These are phyloP conservation scores for Neopestalotiopsis sp. DNA, from an alignment of 2,329 filamentous ascomycete genomes.

Conservation along the genomic window DNA sequence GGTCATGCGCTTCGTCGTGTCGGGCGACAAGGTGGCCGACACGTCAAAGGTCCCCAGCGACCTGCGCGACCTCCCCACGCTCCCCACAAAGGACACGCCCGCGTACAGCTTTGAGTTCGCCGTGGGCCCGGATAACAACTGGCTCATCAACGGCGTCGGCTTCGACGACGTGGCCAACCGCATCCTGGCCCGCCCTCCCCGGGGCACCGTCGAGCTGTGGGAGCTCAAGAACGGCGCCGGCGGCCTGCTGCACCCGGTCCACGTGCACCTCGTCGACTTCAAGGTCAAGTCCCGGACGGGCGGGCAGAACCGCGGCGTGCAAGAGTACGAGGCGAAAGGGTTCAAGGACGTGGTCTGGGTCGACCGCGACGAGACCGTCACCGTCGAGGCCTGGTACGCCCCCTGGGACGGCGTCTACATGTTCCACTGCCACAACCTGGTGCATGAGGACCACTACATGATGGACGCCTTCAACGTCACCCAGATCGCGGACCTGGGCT, in stretches of 20 bases:
- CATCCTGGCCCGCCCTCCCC: constrained; percentile 52
- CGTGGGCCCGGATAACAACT: constrained; percentile 47
- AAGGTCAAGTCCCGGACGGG: constrained; percentile 54
- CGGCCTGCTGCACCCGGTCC: constrained; percentile 58
- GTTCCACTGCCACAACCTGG: constrained; percentile 54
- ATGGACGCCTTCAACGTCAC: constrained; percentile 53
- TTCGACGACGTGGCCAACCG: constrained; percentile 52
- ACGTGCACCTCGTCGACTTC: constrained; percentile 65
- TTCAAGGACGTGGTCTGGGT: constrained; percentile 65
- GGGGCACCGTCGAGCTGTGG: constrained; percentile 54
- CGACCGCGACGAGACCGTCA: constrained; percentile 52
- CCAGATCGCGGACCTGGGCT: constrained; percentile 41
- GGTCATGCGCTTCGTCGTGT: constrained; percentile 57
- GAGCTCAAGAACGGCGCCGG: constrained; percentile 54
- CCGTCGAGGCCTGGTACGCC: constrained; percentile 48
- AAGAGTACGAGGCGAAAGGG: constrained; percentile 54
- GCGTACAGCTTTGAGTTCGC: constrained; percentile 52
- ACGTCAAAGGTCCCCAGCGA: constrained; percentile 37
- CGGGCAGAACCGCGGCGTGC: constrained; percentile 43
- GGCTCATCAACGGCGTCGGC: constrained; percentile 56
- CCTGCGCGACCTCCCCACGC: constrained; percentile 44
- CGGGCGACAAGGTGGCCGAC: constrained; percentile 37
- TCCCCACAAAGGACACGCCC: constrained; percentile 34
- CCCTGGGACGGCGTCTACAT: constrained; percentile 51
- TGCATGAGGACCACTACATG: constrained; percentile 52